Conservation (phyloP, 169 alveolate species). For the Besnoitia besnoiti region DNA sequence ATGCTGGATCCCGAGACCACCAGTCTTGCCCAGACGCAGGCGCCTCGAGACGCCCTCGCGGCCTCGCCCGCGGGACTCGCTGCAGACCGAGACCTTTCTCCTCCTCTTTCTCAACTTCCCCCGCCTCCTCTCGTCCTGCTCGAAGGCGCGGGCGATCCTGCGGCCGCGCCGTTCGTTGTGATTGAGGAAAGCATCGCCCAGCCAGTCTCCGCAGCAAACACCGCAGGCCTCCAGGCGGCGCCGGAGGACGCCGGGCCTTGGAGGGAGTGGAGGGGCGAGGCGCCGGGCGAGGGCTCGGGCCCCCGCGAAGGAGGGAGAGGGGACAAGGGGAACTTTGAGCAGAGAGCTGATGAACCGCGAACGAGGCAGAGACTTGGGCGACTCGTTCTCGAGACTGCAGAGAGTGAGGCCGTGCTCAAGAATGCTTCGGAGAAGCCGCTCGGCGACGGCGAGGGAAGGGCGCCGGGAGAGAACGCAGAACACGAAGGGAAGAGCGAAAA, state of each 20-base stretch:
- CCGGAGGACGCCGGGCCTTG: background rate
- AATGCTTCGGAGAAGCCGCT: background rate
- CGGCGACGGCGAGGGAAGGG: background rate
- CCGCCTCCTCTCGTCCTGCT: background rate
- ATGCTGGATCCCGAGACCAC: constrained; percentile 2
- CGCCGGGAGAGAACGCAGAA: background rate
- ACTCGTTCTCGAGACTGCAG: background rate
- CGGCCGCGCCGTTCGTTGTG: constrained; percentile 5
- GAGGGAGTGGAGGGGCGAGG: background rate
- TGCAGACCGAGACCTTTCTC: too few species aligned
- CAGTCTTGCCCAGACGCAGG: background rate
- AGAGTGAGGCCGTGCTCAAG: background rate
- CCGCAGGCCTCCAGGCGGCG: background rate
- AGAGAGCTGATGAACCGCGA: too few species aligned
- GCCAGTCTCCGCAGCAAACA: too few species aligned
- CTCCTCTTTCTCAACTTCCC: too few species aligned
- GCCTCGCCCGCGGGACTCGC: too few species aligned
- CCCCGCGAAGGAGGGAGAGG: too few species aligned
- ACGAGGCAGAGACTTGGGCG: background rate
- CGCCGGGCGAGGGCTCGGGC: background rate
- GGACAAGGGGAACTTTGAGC: too few species aligned
- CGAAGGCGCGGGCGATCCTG: constrained; percentile 31
- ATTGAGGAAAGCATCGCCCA: background rate
- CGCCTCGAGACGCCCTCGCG: background rate
- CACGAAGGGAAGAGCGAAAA: background rate